Evolutionary conservation across 2,329 filamentous ascomycete genomes (phyloP), one percentile per base, ranked within the genome.

Genomic region (Bipolaris zeicola): DNA sequence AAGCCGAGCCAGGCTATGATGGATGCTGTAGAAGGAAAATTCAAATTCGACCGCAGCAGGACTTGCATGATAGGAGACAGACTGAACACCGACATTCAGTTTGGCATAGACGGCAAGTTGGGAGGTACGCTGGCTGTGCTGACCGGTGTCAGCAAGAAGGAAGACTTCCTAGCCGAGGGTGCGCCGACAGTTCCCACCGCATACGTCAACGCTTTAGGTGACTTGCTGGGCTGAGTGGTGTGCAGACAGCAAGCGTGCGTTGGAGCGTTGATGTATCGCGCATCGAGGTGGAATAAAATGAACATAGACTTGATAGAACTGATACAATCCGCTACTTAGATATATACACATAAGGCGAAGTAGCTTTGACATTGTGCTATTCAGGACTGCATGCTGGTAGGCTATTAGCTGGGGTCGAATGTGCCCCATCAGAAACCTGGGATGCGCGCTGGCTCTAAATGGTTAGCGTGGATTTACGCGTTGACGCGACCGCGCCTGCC

Each of bases 1-100:
- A 99, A 99, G 80, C 95, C 95, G 3, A 96, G 92, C 74, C 92
- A 96, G 80, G 94, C 94, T 3, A 99, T 99, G 95, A 96, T 99
- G 94, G 94, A 98, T 76, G 92, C 95, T 3, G 90, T 99, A 55
- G 94, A 98, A 81, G 94, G 94, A 56, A 96, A 96, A 77, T 97
- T 98, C 76, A 84, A 90, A 65, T 89, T 99, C 51, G 88, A 98
- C 75, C 85, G 93, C 36, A 85, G 83, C 58, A 87, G 87, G 66
- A 91, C 95, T 1, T 98, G 95, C 78, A 99, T 99, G 95, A 85
- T 99, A 41, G 95, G 95, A 6, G 95, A 99, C 76, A 84, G 95
- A 28, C 81, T 96, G 62, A 91, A 98, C 75, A 99, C 95, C 0
- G 95, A 99, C 77, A 98, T 99, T 74, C 88, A 90, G 74, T 99